A percentile compares a stretch with the other conserved stretches of the same genome.
Evolutionary conservation across 202 grass and related monocot species (phyloP).

Genomic region (Schoenoplectus tabernaemontani): DNA sequence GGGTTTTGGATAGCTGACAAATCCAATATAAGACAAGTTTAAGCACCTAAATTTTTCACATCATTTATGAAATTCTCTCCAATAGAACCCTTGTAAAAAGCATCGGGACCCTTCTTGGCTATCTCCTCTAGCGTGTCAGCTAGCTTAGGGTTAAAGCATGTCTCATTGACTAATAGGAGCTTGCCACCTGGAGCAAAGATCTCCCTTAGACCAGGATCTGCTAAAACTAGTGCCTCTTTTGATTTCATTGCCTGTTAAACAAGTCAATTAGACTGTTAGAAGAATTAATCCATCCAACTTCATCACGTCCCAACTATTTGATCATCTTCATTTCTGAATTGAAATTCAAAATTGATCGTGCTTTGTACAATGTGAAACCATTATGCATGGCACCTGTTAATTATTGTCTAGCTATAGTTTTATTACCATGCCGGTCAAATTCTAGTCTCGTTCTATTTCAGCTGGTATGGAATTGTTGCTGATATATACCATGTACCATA

Average conservation of each 20-base stretch:
- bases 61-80: slow-evolving; percentile 42
- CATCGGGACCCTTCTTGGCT: slow-evolving; percentile 32
- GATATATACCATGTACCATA: background rate
- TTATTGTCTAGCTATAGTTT: background rate
- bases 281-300: background rate
- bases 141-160: slow-evolving; percentile 63
- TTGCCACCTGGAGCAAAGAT: slow-evolving; percentile 50
- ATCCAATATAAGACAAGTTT: background rate
- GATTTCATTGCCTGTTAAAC: slow-evolving; percentile 17
- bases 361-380: background rate
- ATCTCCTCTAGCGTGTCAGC: slow-evolving; percentile 45
- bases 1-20: background rate
- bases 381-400: background rate
- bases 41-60: slow-evolving; percentile 36
- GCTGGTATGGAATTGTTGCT: background rate
- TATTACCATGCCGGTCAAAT: background rate
- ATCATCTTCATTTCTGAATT: background rate
- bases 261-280: background rate
- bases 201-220: slow-evolving; percentile 59
- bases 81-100: slow-evolving; percentile 52
- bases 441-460: background rate
- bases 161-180: slow-evolving; percentile 47
- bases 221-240: slow-evolving; percentile 29
- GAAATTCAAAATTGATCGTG: background rate
- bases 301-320: background rate